phyloP scores from a whole-genome alignment of 768 basidiomycete species.

The Cyclocybe aegerita region DNA sequence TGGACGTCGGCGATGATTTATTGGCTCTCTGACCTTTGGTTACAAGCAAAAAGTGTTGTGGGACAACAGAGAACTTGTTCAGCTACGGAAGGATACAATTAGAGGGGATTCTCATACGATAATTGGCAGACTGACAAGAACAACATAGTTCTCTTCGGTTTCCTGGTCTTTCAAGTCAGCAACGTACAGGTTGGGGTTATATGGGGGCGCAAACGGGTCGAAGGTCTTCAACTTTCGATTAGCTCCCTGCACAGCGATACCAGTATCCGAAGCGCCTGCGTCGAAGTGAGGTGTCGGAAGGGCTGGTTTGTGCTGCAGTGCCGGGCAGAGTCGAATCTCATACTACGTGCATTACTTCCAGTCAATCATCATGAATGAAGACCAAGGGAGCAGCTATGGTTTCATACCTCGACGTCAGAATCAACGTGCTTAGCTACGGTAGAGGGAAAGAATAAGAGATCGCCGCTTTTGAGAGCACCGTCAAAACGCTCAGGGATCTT shows the following conservation, averaged over 20 bases:
- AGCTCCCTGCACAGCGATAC: constrained; percentile 18
- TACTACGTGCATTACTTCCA: constrained; percentile 49
- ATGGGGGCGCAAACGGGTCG: constrained; percentile 89
- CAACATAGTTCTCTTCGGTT: constrained; percentile 55
- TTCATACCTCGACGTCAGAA: constrained; percentile 59
- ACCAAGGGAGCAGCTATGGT: not conserved
- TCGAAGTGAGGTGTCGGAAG: constrained; percentile 43
- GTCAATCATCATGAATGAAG: constrained; percentile 3
- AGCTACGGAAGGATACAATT: constrained; percentile 42
- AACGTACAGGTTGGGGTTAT: constrained; percentile 70
- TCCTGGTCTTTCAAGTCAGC: constrained; percentile 72
- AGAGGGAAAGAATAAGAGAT: constrained; percentile 80
- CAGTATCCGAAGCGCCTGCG: constrained; percentile 19
- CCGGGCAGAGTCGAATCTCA: constrained; percentile 82
- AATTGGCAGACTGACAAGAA: constrained; percentile 52
- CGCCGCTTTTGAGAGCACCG: constrained; percentile 59
- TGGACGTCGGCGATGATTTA: not conserved
- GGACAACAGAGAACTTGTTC: constrained; percentile 85
- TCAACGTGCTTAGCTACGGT: constrained; percentile 61
- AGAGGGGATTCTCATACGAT: not conserved
- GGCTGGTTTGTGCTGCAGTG: constrained; percentile 74
- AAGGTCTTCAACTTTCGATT: constrained; percentile 29
- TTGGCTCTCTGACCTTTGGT: constrained; percentile 64
- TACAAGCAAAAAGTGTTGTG: constrained; percentile 83
- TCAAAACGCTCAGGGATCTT: constrained; percentile 55